A percentile compares a stretch with the other conserved stretches of the same genome.
Evolutionary conservation across 2,329 filamentous ascomycete species (phyloP).

Genomic region (Coniochaeta prunicola): DNA sequence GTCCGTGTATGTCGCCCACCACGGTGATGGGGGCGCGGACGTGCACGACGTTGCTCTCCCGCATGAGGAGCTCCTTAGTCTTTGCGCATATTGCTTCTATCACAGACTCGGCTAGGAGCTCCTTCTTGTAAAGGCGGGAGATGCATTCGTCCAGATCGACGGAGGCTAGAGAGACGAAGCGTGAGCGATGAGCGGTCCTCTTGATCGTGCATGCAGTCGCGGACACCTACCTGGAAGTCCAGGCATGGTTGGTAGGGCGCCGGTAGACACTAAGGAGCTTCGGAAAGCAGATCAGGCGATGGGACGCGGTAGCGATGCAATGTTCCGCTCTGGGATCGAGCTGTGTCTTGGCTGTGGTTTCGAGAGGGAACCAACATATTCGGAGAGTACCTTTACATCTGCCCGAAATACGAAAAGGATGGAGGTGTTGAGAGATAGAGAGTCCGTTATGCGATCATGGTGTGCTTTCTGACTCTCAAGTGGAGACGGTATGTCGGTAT

Average conservation of each 20-base stretch:
- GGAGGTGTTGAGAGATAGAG: neutral
- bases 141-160: conserved; percentile 99
- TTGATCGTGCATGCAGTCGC: neutral
- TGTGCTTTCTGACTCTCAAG: neutral
- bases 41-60: conserved; percentile 99
- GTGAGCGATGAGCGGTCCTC: conserved; percentile 7
- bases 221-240: conserved; percentile 22
- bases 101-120: conserved; percentile 89
- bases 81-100: conserved; percentile 99
- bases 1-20: conserved; percentile 96
- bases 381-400: conserved; percentile 4
- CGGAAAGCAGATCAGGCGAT: neutral
- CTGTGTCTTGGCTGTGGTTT: conserved; percentile 17
- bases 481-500: neutral
- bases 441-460: neutral
- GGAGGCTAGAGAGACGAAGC: conserved; percentile 52
- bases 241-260: conserved; percentile 17
- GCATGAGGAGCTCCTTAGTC: conserved; percentile 97
- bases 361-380: conserved; percentile 20
- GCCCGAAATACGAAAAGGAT: neutral
- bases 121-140: conserved; percentile 90
- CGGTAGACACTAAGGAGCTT: neutral
- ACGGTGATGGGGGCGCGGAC: conserved; percentile 93
- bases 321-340: conserved; percentile 3
- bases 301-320: neutral